Conservation (phyloP, 768 basidiomycete genomes). For the Pleurotus sapidus region DNA sequence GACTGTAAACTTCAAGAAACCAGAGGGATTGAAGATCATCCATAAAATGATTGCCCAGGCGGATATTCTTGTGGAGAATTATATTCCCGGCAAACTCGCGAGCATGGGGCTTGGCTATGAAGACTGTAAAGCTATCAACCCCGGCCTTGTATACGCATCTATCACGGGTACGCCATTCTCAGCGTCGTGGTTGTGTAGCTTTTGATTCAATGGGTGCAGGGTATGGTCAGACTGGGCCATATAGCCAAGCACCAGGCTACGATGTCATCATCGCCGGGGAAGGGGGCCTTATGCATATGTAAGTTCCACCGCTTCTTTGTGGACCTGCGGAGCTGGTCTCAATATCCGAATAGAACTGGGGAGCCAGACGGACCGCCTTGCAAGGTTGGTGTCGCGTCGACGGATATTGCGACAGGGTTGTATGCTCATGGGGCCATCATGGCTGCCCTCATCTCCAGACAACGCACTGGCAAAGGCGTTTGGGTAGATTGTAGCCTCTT, state of each 20-base stretch:
- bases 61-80: constrained; percentile 91
- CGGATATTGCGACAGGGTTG: constrained; percentile 84
- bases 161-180: constrained; percentile 63
- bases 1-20: constrained; percentile 83
- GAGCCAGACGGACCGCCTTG: constrained; percentile 82
- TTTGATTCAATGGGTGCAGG: constrained; percentile 17
- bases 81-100: constrained; percentile 79
- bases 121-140: constrained; percentile 75
- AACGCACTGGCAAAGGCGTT: constrained; percentile 81
- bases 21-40: constrained; percentile 74
- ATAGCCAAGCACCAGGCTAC: constrained; percentile 78
- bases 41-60: constrained; percentile 66
- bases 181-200: background rate
- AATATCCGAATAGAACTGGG: constrained; percentile 59
- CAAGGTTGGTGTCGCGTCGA: constrained; percentile 95
- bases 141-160: constrained; percentile 80
- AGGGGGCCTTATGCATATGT: constrained; percentile 95
- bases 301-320: constrained; percentile 21
- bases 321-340: constrained; percentile 8
- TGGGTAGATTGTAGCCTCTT: constrained; percentile 94
- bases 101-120: constrained; percentile 86
- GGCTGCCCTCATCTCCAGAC: constrained; percentile 81
- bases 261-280: constrained; percentile 87
- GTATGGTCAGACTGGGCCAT: constrained; percentile 84
- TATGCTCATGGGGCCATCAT: constrained; percentile 93